Evolutionary conservation across 1,284 basidiomycete species (phyloP), one percentile per base, ranked within the genome.

Genomic region (Moniliophthora roreri): DNA sequence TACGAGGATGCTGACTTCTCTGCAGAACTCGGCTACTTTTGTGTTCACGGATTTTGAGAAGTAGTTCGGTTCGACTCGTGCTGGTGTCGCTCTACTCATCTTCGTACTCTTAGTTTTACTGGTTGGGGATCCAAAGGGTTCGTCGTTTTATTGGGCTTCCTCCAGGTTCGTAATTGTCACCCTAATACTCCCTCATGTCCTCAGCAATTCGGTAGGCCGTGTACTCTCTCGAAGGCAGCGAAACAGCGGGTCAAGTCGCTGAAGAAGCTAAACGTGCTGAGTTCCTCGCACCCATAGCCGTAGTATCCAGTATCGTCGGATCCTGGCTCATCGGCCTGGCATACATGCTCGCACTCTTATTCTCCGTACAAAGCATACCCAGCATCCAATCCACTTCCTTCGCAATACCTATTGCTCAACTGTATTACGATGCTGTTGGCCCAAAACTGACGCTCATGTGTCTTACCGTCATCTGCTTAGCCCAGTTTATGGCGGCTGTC

Each of bases 161-260:
- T 83, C 3, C 80, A 83, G 68, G 78, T 73, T 54, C 1, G 61
- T 18, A 11, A 10, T 4, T 32, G 37, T 26, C 48, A 52, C 38
- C 4, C 9, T 26, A 20, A 18, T 21, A 38, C 41, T 53, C 32
- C 47, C 18, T 24, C 42, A 28, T 35, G 4, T 48, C 23, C 32
- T 53, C 23, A 35, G 49, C 15, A 15, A 34, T 28, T 20, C 15
- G 34, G 0, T 48, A 80, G 74, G 81, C 81, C 2, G 81, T 84
- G 4, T 84, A 84, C 60, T 82, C 82, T 0, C 72, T 84, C 21
- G 82, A 82, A 67, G 82, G 82, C 16, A 83, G 82, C 62, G 82
- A 83, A 63, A 84, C 82, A 4, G 81, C 81, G 35, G 82, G 81
- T 21, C 82, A 84, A 64, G 76, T 83, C 6, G 81, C 82, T 4